Percentiles rank a stretch among this genome's conserved stretches.
These are phyloP conservation scores for Penicillium steckii DNA, from an alignment of 495 filamentous ascomycete species.

Conservation along the genomic window DNA sequence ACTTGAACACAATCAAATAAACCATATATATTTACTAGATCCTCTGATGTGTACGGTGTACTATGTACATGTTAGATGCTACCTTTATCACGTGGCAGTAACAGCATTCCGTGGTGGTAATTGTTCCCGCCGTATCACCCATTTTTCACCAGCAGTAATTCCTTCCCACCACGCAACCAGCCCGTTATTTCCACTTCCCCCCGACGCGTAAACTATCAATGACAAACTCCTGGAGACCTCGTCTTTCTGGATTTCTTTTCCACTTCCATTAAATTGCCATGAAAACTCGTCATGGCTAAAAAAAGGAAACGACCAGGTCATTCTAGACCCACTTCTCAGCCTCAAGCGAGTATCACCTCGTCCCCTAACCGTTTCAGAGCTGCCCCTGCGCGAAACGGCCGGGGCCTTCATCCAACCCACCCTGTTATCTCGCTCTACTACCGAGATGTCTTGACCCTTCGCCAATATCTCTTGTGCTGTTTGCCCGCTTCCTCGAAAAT, in stretches of 20 bases:
- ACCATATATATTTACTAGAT: too few relatives aligned
- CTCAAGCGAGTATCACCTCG: slow-evolving; percentile 19
- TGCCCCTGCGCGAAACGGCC: slow-evolving; percentile 11
- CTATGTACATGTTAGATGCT: too few relatives aligned
- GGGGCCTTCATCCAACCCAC: slow-evolving; percentile 48
- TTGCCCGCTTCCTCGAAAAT: slow-evolving; percentile 53
- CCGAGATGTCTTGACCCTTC: slow-evolving; percentile 61
- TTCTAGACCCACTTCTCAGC: slow-evolving; percentile 16
- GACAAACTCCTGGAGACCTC: too few relatives aligned
- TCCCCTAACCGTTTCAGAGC: slow-evolving; percentile 19
- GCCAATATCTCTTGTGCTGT: slow-evolving; percentile 63
- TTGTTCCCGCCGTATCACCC: background rate
- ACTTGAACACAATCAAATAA: too few relatives aligned
- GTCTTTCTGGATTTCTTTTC: background rate
- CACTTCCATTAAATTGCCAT: background rate
- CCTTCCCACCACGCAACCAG: too few relatives aligned
- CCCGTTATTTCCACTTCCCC: background rate
- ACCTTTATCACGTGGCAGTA: too few relatives aligned
- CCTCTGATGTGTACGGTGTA: too few relatives aligned
- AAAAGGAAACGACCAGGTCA: slow-evolving; percentile 45
- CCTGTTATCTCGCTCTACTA: slow-evolving; percentile 77
- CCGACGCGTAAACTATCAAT: too few relatives aligned
- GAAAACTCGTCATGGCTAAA: slow-evolving; percentile 32
- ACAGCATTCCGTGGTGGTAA: background rate
- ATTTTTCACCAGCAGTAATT: too few relatives aligned